Percentiles rank a stretch among this genome's conserved stretches.
Conservation (phyloP, 257 asterid genomes). For the Plantago elongata region DNA sequence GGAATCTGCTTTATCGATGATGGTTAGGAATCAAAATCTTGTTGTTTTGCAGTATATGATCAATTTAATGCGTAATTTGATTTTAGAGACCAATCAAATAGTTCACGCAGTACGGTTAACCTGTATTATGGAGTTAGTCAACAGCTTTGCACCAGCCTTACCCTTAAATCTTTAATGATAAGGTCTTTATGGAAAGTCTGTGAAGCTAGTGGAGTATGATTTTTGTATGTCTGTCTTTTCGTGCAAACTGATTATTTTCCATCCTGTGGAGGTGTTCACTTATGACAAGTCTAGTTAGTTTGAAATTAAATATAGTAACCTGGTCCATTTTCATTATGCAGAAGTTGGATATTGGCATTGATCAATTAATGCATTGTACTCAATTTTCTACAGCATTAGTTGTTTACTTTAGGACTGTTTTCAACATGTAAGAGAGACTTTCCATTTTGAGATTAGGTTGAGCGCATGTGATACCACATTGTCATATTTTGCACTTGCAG, state of each 20-base stretch:
- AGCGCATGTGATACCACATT: no score
- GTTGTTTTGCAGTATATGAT: background rate
- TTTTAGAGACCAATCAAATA: background rate
- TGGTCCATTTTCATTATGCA: background rate
- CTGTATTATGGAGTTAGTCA: slow-evolving; percentile 7
- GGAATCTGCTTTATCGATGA: background rate
- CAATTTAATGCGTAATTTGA: background rate
- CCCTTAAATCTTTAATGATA: background rate
- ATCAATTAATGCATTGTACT: no score
- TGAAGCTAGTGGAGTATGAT: background rate
- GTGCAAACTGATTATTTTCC: background rate
- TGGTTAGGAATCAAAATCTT: background rate
- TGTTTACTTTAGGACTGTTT: no score
- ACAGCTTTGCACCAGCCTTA: background rate
- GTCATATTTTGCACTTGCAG: no score
- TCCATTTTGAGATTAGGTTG: no score
- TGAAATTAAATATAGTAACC: background rate
- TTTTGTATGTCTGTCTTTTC: background rate
- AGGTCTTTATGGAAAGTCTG: slow-evolving; percentile 7
- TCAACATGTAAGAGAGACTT: no score
- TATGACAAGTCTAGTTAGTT: background rate
- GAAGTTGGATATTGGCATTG: background rate
- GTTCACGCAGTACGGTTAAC: background rate
- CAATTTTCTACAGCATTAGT: no score
- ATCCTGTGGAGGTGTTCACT: background rate